phyloP scores from a whole-genome alignment of 257 asterid genomes.

The Fraxinus anomala region DNA sequence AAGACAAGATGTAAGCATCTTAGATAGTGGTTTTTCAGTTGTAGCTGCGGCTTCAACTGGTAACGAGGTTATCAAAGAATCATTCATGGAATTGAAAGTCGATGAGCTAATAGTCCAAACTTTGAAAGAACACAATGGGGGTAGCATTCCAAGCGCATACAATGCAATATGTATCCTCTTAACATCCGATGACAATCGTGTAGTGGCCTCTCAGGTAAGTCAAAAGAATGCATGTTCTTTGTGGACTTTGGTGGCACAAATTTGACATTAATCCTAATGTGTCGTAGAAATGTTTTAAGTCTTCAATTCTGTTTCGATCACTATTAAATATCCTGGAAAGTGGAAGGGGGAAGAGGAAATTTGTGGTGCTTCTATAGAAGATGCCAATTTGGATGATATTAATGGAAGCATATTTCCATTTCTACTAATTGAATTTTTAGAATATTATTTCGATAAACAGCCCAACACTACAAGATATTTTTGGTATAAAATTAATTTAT shows the following conservation, averaged over 20 bases:
- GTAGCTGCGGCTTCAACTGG: slow-evolving; percentile 88
- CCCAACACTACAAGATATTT: not conserved
- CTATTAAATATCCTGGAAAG: not conserved
- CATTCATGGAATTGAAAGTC: slow-evolving; percentile 77
- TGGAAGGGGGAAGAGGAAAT: slow-evolving; percentile 10
- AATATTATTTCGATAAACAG: slow-evolving; percentile 1
- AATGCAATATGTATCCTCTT: slow-evolving; percentile 76
- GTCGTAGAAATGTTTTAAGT: slow-evolving; percentile 10
- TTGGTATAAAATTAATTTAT: not conserved
- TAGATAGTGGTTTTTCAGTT: slow-evolving; percentile 74
- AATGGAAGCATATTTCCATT: not conserved
- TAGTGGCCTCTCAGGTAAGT: slow-evolving; percentile 91
- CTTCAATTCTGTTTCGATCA: slow-evolving; percentile 8
- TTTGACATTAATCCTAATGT: slow-evolving; percentile 1
- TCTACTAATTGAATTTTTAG: not conserved
- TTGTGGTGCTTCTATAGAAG: not conserved
- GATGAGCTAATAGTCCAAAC: slow-evolving; percentile 67
- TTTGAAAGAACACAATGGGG: slow-evolving; percentile 58
- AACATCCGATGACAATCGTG: slow-evolving; percentile 86
- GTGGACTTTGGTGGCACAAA: slow-evolving; percentile 19
- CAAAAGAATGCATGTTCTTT: slow-evolving; percentile 5
- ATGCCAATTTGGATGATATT: not conserved
- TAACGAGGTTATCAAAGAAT: slow-evolving; percentile 88
- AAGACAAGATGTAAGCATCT: slow-evolving; percentile 48
- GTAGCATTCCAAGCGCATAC: slow-evolving; percentile 63